These are phyloP conservation scores for Aureobasidium sp. DNA, from an alignment of 2,329 filamentous ascomycete genomes.

Conservation along the genomic window DNA sequence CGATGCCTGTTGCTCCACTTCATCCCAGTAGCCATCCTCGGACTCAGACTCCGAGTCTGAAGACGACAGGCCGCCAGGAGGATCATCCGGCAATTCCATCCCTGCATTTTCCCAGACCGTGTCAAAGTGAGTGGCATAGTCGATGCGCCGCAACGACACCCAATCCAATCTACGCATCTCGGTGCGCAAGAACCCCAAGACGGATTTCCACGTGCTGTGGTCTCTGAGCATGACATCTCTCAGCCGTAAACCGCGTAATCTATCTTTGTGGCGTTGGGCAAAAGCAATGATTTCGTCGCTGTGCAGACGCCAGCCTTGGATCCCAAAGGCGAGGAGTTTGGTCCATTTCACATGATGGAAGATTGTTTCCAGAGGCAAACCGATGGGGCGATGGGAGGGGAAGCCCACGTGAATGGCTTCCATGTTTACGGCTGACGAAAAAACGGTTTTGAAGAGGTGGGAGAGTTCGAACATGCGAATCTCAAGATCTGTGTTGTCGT, in stretches of 20 bases:
- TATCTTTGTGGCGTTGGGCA: slow-evolving; percentile 48
- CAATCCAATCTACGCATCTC: slow-evolving; percentile 54
- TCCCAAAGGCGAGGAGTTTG: slow-evolving; percentile 55
- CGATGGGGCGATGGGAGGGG: slow-evolving; percentile 49
- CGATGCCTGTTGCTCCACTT: slow-evolving; percentile 9
- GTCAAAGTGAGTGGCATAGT: slow-evolving; percentile 52
- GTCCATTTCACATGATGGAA: slow-evolving; percentile 58
- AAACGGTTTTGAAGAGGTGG: slow-evolving; percentile 50
- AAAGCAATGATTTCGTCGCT: slow-evolving; percentile 55
- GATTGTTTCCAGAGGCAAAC: slow-evolving; percentile 51
- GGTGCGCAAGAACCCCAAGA: slow-evolving; percentile 50
- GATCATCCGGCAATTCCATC: slow-evolving; percentile 44
- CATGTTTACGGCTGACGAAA: slow-evolving; percentile 53
- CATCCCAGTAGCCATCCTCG: slow-evolving; percentile 21
- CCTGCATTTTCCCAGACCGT: slow-evolving; percentile 36
- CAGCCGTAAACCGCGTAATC: slow-evolving; percentile 53
- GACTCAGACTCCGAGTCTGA: slow-evolving; percentile 36
- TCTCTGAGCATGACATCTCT: slow-evolving; percentile 55
- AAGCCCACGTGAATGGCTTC: slow-evolving; percentile 60
- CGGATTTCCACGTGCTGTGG: slow-evolving; percentile 54
- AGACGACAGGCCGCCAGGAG: slow-evolving; percentile 36
- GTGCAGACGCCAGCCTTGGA: slow-evolving; percentile 57
- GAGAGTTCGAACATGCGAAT: slow-evolving; percentile 53
- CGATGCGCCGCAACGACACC: slow-evolving; percentile 55
- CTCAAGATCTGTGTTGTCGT: slow-evolving; percentile 50